Evolutionary conservation across 2,329 filamentous ascomycete species (phyloP).

Genomic region (Akanthomyces lecanii): DNA sequence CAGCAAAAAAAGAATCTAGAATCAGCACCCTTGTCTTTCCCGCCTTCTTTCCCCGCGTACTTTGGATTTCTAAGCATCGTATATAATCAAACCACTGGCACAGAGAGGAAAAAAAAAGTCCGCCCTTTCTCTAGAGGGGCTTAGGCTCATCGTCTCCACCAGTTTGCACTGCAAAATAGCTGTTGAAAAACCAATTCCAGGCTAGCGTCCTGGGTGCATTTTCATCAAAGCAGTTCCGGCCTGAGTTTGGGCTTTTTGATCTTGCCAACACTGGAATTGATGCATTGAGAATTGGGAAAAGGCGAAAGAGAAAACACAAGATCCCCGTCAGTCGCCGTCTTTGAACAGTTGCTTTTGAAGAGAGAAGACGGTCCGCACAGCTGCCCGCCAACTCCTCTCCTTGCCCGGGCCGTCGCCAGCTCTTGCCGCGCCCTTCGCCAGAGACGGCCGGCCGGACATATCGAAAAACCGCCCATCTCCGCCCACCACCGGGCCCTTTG

Average conservation of each 20-base stretch:
- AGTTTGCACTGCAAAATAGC: slow-evolving; percentile 3
- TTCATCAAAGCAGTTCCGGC: not conserved
- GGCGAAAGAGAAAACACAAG: not conserved
- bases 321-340: not conserved
- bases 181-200: not conserved
- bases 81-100: slow-evolving; percentile 1
- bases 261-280: not conserved
- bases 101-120: not conserved
- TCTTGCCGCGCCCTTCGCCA: not conserved
- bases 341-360: not conserved
- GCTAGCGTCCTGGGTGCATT: not conserved
- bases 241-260: not conserved
- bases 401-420: slow-evolving; percentile 13
- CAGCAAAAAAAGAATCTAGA: not conserved
- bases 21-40: not conserved
- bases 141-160: slow-evolving; percentile 1
- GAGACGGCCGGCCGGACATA: slow-evolving; percentile 6
- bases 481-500: slow-evolving; percentile 3
- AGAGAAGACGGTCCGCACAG: not conserved
- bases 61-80: slow-evolving; percentile 19
- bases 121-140: slow-evolving; percentile 3
- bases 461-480: slow-evolving; percentile 11
- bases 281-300: not conserved
- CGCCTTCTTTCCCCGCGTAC: not conserved
- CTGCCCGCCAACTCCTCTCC: not conserved